phyloP scores from a whole-genome alignment of 495 filamentous ascomycete species.

The Neurospora terricola region DNA sequence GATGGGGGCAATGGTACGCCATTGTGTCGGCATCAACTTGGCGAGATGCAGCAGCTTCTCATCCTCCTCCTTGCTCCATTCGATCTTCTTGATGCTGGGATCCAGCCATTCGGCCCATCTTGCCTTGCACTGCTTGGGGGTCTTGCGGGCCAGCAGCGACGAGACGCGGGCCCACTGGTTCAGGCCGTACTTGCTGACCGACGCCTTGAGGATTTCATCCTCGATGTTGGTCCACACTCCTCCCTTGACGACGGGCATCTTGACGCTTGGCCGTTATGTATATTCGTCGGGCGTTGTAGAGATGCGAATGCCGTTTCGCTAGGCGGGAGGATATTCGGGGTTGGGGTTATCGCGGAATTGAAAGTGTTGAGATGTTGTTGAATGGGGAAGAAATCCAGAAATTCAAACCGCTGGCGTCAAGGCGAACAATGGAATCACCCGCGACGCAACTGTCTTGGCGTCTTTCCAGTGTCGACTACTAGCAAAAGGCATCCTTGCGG shows the following conservation, averaged over 20 bases:
- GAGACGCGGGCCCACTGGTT: slow-evolving; percentile 99
- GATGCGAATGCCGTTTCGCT: neutral
- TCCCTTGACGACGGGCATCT: slow-evolving; percentile 95
- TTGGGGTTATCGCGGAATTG: neutral
- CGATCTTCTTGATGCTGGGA: slow-evolving; percentile 92
- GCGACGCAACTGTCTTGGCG: neutral
- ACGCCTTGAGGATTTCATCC: slow-evolving; percentile 96
- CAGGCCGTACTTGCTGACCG: slow-evolving; percentile 91
- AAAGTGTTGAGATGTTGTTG: neutral
- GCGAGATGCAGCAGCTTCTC: slow-evolving; percentile 93
- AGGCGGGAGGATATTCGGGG: neutral
- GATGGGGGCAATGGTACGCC: slow-evolving; percentile 95
- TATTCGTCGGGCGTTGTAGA: neutral
- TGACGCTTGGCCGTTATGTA: slow-evolving; percentile 20
- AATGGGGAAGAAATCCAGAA: neutral
- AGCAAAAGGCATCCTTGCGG: neutral
- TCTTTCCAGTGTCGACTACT: neutral
- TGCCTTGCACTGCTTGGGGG: slow-evolving; percentile 97
- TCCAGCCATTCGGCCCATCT: slow-evolving; percentile 98
- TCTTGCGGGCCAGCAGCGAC: slow-evolving; percentile 92
- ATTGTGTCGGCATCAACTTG: slow-evolving; percentile 98
- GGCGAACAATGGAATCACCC: neutral
- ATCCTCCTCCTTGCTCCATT: slow-evolving; percentile 98
- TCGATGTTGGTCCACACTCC: slow-evolving; percentile 77
- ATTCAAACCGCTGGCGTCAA: neutral